Conservation (phyloP, 176 grass and related monocot species). For the Olyra latifolia region DNA sequence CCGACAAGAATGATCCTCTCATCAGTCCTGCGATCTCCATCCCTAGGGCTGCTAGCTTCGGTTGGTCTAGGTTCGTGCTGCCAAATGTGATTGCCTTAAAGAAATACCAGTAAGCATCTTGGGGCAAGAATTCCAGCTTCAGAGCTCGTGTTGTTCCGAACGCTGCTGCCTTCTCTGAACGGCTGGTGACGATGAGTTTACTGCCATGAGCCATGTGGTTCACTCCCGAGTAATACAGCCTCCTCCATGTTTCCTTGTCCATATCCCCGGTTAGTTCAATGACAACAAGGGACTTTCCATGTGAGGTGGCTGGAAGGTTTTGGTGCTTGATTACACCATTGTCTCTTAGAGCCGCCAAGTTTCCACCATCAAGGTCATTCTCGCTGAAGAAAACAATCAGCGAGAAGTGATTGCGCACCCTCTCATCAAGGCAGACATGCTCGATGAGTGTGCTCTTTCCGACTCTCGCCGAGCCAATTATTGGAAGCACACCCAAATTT, state of each 20-base stretch:
- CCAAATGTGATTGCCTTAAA: slow-evolving; percentile 42
- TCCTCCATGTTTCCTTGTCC: slow-evolving; percentile 24
- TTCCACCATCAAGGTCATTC: neutral
- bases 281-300: slow-evolving; percentile 8
- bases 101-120: slow-evolving; percentile 44
- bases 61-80: slow-evolving; percentile 15
- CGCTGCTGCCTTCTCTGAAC: neutral
- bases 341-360: neutral
- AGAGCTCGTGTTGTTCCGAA: slow-evolving; percentile 25
- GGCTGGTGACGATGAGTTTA: slow-evolving; percentile 37
- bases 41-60: neutral
- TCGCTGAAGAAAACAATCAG: neutral
- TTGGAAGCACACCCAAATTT: slow-evolving; percentile 22
- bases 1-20: neutral
- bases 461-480: slow-evolving; percentile 16
- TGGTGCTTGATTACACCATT: slow-evolving; percentile 24
- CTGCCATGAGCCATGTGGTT: neutral
- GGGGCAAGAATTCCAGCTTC: neutral
- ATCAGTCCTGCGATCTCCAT: neutral
- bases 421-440: slow-evolving; percentile 40
- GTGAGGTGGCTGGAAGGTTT: neutral
- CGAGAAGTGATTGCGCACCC: slow-evolving; percentile 31
- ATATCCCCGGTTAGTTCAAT: neutral
- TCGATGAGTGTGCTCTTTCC: slow-evolving; percentile 52
- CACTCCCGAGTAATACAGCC: neutral